Conservation (phyloP, 2,329 filamentous ascomycete species). For the Fusarium siculi region DNA sequence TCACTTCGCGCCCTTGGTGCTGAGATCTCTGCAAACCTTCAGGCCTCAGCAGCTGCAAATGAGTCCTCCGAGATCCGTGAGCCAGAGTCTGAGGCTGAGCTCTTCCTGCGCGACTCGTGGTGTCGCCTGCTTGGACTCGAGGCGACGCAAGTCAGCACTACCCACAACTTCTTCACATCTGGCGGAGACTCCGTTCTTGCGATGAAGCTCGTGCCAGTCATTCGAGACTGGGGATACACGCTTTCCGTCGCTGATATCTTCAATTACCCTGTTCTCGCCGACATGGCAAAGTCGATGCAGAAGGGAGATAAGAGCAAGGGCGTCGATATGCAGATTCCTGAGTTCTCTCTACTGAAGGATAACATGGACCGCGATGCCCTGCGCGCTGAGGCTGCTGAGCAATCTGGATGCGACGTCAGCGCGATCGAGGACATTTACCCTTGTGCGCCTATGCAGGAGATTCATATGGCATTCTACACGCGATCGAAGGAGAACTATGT, state of each 20-base stretch:
- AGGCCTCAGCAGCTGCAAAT: conserved; percentile 16
- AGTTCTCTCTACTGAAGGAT: conserved; percentile 53
- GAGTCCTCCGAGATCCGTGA: conserved; percentile 17
- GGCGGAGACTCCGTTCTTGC: conserved; percentile 62
- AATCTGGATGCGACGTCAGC: conserved; percentile 42
- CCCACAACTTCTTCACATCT: conserved; percentile 58
- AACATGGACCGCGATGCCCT: conserved; percentile 47
- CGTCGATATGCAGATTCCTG: conserved; percentile 40
- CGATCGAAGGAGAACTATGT: conserved; percentile 62
- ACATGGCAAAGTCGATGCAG: conserved; percentile 53
- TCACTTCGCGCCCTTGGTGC: conserved; percentile 35
- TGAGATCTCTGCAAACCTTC: conserved; percentile 31
- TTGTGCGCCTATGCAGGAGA: conserved; percentile 64
- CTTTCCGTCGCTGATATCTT: conserved; percentile 60
- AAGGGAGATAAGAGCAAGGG: conserved; percentile 37
- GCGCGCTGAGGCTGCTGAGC: conserved; percentile 47
- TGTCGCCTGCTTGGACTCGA: conserved; percentile 49
- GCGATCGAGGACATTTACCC: conserved; percentile 62
- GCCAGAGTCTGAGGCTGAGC: conserved; percentile 31
- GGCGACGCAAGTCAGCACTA: conserved; percentile 47
- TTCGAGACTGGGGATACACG: conserved; percentile 51
- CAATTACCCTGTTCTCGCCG: conserved; percentile 54
- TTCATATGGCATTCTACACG: conserved; percentile 61
- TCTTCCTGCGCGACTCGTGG: conserved; percentile 51
- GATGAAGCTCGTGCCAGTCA: conserved; percentile 59